These are phyloP conservation scores for Didymellaceae sp. DNA, from an alignment of 2,329 filamentous ascomycete genomes.

Conservation along the genomic window DNA sequence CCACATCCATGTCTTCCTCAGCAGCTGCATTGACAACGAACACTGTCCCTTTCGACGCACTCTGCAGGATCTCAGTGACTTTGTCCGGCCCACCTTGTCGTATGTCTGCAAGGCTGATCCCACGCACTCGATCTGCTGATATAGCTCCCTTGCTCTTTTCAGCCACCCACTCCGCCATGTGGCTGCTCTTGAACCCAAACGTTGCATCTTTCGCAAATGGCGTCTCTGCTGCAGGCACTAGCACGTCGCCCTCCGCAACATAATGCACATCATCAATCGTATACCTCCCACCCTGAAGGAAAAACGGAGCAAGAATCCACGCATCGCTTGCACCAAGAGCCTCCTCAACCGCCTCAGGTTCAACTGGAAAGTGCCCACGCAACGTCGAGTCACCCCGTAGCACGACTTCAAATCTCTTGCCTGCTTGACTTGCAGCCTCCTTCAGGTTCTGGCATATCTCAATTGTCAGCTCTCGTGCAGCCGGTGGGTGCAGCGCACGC, in stretches of 20 bases:
- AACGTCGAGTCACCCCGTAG: constrained; percentile 64
- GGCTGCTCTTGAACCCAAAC: constrained; percentile 63
- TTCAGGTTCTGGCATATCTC: constrained; percentile 61
- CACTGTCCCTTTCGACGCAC: constrained; percentile 49
- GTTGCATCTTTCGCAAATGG: constrained; percentile 65
- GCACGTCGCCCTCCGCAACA: constrained; percentile 58
- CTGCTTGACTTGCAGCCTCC: constrained; percentile 50
- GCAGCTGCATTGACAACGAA: constrained; percentile 61
- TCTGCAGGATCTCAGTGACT: constrained; percentile 52
- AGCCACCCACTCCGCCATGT: constrained; percentile 59
- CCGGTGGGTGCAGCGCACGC: constrained; percentile 59
- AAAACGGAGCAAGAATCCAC: constrained; percentile 65
- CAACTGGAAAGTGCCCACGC: constrained; percentile 63
- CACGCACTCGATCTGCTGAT: constrained; percentile 48
- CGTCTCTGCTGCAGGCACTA: constrained; percentile 61
- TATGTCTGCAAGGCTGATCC: constrained; percentile 58
- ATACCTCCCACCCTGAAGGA: constrained; percentile 64
- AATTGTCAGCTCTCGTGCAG: constrained; percentile 56
- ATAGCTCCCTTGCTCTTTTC: constrained; percentile 61
- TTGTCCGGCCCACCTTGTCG: constrained; percentile 53
- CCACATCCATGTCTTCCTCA: constrained; percentile 63
- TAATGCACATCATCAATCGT: constrained; percentile 66
- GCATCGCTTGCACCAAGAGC: constrained; percentile 60
- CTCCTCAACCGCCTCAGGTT: constrained; percentile 59
- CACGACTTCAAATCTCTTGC: constrained; percentile 60